These are phyloP conservation scores for Flaveria bidentis DNA, from an alignment of 129 eudicot species.

Conservation along the genomic window DNA sequence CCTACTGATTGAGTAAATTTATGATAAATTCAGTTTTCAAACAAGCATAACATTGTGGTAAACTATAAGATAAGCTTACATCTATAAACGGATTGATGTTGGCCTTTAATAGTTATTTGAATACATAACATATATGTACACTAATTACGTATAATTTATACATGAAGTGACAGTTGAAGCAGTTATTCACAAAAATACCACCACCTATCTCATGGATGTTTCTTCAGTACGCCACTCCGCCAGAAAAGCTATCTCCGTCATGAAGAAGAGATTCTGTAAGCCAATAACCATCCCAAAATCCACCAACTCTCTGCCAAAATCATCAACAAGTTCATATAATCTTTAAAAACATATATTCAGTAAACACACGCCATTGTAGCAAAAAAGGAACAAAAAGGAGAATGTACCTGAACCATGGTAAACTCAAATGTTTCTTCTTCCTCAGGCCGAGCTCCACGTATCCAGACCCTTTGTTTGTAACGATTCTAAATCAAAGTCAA, in stretches of 20 bases:
- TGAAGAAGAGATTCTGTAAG: constrained; percentile 86
- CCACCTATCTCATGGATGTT: constrained; percentile 11
- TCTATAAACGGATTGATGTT: constrained; percentile 15
- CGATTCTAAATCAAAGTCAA: constrained; percentile 45
- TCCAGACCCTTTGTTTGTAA: constrained; percentile 87
- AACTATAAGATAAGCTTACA: too few species aligned
- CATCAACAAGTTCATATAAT: constrained; percentile 5
- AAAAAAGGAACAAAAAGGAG: not conserved
- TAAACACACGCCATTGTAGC: not conserved
- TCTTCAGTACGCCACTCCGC: constrained; percentile 86
- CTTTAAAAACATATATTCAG: not conserved
- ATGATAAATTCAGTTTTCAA: too few species aligned
- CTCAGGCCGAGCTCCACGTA: constrained; percentile 87
- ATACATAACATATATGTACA: constrained; percentile 28
- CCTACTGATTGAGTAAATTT: too few species aligned
- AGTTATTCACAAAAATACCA: constrained; percentile 27
- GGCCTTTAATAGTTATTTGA: constrained; percentile 3
- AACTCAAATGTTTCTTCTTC: constrained; percentile 86
- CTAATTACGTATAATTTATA: constrained; percentile 27
- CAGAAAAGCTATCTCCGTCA: constrained; percentile 89
- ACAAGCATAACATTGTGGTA: too few species aligned
- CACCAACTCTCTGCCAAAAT: constrained; percentile 75
- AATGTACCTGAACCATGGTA: constrained; percentile 83
- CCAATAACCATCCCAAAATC: constrained; percentile 98
- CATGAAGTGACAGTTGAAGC: constrained; percentile 5